Evolutionary conservation across 768 basidiomycete species (phyloP), one percentile per base, ranked within the genome.

Genomic region (Cubamyces lactineus): DNA sequence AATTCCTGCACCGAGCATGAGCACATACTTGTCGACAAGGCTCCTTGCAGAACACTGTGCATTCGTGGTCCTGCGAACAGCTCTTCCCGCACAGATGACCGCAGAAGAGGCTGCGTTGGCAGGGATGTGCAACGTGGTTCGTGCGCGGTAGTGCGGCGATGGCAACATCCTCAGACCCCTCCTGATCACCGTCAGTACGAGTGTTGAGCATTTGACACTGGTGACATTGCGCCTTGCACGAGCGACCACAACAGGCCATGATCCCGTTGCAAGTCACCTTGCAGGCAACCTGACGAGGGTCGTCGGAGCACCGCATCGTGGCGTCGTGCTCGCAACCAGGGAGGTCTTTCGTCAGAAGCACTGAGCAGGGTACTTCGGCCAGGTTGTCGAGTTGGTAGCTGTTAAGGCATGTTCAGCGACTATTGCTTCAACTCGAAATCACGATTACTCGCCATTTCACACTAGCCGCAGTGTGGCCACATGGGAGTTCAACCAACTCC

Each of bases 301-400:
- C 78, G 34, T 67, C 66, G 5, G 79, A 77, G 66, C 88, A 90
- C 17, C 67, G 61, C 75, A 87, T 78, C 9, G 42, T 43, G 3
- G 78, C 78, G 0, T 56, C 64, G 63, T 89, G 88, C 63, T 87
- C 85, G 71, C 88, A 89, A 7, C 66, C 69, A 0, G 79, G 74
- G 6, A 88, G 77, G 5, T 58, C 49, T 65, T 84, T 86, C 40
- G 57, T 61, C 12, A 88, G 77, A 16, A 61, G n/a, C 23, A 70
- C 74, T 6, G 74, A 50, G 65, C 88, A 89, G 46, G 62, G 61
- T 17, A 84, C 76, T 0, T 71, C 67, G 0, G 76, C 75, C 15
- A 86, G 77, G 39, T 73, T 67, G 17, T 85, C 82, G 26, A 84
- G 61, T 38, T 75, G 64, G 67, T 79, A 70, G 61, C 88, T 89